phyloP scores from a whole-genome alignment of 208 protist genomes.

The Tritrichomonas musculus region DNA sequence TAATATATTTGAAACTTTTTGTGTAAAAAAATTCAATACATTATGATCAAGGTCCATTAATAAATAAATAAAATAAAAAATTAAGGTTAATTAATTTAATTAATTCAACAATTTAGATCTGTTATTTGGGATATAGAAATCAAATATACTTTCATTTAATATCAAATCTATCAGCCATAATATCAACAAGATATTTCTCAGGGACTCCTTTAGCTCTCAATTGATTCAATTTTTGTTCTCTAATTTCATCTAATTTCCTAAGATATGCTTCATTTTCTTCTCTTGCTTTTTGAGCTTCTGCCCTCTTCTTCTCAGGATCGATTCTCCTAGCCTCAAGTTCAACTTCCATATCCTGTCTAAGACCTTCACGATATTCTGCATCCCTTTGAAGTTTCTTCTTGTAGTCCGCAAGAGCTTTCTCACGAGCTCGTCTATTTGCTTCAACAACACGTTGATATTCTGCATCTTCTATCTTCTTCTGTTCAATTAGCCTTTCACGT shows the following conservation, averaged over 20 bases:
- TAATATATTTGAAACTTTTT: too few relatives aligned
- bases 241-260: background rate
- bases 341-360: background rate
- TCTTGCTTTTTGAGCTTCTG: background rate
- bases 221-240: background rate
- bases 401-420: background rate
- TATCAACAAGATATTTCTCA: conserved; percentile 8
- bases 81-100: too few relatives aligned
- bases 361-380: background rate
- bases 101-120: too few relatives aligned
- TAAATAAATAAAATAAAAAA: too few relatives aligned
- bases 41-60: too few relatives aligned
- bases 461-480: background rate
- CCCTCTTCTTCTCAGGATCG: background rate
- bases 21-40: too few relatives aligned
- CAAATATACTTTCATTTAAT: too few relatives aligned
- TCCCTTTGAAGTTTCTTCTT: background rate
- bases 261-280: background rate
- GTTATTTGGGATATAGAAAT: too few relatives aligned
- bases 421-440: too few relatives aligned
- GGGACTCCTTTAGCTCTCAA: background rate
- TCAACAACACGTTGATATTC: background rate
- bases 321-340: background rate
- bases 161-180: background rate
- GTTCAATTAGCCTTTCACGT: too few relatives aligned